Evolutionary conservation across 768 basidiomycete genomes (phyloP), one percentile per base, ranked within the genome.

Genomic region (Mycena leptocephala): DNA sequence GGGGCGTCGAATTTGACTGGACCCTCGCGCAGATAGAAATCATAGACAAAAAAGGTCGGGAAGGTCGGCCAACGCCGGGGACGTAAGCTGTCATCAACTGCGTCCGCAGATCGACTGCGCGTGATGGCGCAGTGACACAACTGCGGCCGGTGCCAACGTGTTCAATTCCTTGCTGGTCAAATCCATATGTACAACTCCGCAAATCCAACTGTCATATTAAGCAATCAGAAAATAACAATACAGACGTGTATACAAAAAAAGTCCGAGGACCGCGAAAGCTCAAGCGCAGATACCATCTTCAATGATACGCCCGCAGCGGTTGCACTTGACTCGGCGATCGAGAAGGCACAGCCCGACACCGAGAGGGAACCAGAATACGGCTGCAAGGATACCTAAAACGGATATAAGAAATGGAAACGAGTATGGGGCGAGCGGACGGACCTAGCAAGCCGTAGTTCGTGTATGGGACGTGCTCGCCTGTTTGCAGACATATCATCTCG

Each of bases 311-410:
- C 90, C 90, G 55, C 91, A 92, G 5, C 90, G 88, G 22, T 80
- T 83, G 84, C 95, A 97, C 76, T 87, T 89, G 33, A 95, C 93
- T 63, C 88, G 86, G 55, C 93, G 89, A 82, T 97, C 96, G 30
- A 97, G 87, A 11, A 96, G 83, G 80, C 96, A 97, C 7, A 94
- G 85, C 2, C 92, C 95, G 46, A 97, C 89, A 6, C 96, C 96
- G 0, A 96, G 84, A 5, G 96, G 96, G 86, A 97, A 97, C 95
- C 95, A 96, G 74, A 96, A 86, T 30, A 97, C 85, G 5, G 96
- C 95, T 10, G 94, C 94, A n/a, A 97, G 84, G 37, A 96, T 84
- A 68, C 95, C 95, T 95, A 75, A 39, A 59, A 2, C 24, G 46
- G 32, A 62, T 56, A 59, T 79, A 39, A 51, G 64, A 56, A 18